These are phyloP conservation scores for Apodospora peruviana DNA, from an alignment of 495 filamentous ascomycete genomes.

Conservation along the genomic window DNA sequence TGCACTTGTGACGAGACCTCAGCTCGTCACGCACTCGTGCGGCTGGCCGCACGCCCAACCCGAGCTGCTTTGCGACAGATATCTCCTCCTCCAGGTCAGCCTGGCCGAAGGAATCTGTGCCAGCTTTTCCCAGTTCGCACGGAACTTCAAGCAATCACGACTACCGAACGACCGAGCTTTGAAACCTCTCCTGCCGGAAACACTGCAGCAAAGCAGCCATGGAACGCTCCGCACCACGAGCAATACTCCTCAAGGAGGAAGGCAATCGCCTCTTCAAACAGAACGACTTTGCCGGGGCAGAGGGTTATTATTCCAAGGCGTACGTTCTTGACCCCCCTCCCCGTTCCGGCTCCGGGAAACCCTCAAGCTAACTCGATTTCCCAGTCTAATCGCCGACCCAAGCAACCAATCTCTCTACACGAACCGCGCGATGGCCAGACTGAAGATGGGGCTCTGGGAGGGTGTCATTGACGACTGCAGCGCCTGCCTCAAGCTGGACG, in stretches of 20 bases:
- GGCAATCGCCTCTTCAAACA: not conserved
- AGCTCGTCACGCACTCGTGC: too few species aligned
- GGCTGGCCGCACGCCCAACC: too few species aligned
- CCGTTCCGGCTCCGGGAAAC: not conserved
- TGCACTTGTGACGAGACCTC: too few species aligned
- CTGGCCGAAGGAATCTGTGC: too few species aligned
- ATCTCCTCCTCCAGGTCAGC: too few species aligned
- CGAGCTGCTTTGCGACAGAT: too few species aligned
- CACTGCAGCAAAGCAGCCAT: too few species aligned
- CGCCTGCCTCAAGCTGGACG: constrained; percentile 60
- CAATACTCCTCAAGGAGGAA: constrained; percentile 3
- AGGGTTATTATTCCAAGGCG: not conserved
- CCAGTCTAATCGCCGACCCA: constrained; percentile 53
- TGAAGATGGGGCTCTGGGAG: constrained; percentile 66
- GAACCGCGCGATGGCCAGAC: constrained; percentile 82
- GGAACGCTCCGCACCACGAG: not conserved
- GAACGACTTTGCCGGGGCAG: not conserved
- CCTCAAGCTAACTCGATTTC: not conserved
- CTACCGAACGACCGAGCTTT: too few species aligned
- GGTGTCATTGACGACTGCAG: constrained; percentile 76
- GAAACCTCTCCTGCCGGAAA: too few species aligned
- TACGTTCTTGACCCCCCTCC: not conserved
- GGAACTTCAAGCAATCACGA: too few species aligned
- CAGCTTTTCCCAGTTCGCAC: too few species aligned
- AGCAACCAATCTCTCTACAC: constrained; percentile 65